A percentile compares a stretch with the other conserved stretches of the same genome.
These are phyloP conservation scores for Fraxinus angustifolia DNA, from an alignment of 305 asterid species.

Conservation along the genomic window DNA sequence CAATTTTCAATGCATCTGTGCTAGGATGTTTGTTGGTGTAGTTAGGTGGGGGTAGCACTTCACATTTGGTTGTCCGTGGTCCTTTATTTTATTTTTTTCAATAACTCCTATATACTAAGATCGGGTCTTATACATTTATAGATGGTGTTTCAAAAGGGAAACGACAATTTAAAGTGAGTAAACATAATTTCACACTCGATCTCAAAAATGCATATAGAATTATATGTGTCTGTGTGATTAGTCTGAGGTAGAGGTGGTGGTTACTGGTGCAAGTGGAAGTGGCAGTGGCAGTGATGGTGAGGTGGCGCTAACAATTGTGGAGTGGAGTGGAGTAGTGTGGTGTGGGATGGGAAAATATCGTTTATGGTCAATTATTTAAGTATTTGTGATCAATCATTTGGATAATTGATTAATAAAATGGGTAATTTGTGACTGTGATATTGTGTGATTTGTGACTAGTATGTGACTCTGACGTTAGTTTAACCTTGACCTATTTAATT, in stretches of 20 bases:
- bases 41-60: background rate
- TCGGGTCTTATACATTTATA: background rate
- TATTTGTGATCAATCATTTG: background rate
- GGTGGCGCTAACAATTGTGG: no score
- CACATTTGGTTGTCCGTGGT: background rate
- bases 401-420: background rate
- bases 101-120: background rate
- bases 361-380: no score
- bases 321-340: no score
- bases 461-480: background rate
- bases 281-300: no score
- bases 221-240: no score
- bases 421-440: background rate
- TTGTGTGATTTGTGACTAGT: background rate
- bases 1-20: background rate
- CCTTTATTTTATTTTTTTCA: background rate
- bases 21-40: background rate
- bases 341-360: no score
- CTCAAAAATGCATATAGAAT: no score
- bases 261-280: no score
- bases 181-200: no score
- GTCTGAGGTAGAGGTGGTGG: no score
- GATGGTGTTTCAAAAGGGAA: background rate
- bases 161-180: background rate
- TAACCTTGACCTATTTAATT: background rate